Evolutionary conservation across 2,329 filamentous ascomycete species (phyloP), one percentile per base, ranked within the genome.

Genomic region (Tolypocladium album): DNA sequence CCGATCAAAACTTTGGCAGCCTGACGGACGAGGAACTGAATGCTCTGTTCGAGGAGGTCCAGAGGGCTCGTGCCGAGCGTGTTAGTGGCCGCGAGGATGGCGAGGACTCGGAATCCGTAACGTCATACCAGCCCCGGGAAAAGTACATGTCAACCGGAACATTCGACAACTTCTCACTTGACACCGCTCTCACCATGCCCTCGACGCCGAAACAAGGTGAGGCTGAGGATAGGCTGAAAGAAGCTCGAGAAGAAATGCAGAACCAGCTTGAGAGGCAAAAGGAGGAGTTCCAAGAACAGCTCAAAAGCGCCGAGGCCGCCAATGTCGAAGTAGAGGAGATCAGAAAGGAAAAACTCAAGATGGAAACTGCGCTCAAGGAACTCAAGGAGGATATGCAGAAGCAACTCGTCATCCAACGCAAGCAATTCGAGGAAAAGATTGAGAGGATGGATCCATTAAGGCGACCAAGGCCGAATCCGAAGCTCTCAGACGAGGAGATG

Each of bases 131-230:
- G 1, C 80, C 92, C 38, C 83, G 94, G 58, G 94, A 99, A 67
- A 97, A 97, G 70, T 97, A 97, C 73, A 84, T 96, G 77, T 97
- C 92, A 3, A 94, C 89, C 59, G 93, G 93, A 2, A 97, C 93
- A 0, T 82, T 97, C 58, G 94, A 99, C 74, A 97, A 96, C 70
- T 94, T 97, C 68, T 97, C 93, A 2, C 80, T 99, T 20, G 94
- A 99, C 71, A 99, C 94, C 1, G 88, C 88, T 15, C 80, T 99
- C 57, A 99, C 94, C 0, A 92, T 97, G 81, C 94, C 94, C 2
- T 95, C 92, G 0, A 97, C 93, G 0, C 94, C 94, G 2, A 89
- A 85, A 62, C 86, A 88, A 62, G 84, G 82, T 31, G 90, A 92
- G 60, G 83, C 86, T 0, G 91, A 93, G 56, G 88, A 93, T 34